phyloP scores from a whole-genome alignment of 306 rosid genomes.

The Medicago arabica region DNA sequence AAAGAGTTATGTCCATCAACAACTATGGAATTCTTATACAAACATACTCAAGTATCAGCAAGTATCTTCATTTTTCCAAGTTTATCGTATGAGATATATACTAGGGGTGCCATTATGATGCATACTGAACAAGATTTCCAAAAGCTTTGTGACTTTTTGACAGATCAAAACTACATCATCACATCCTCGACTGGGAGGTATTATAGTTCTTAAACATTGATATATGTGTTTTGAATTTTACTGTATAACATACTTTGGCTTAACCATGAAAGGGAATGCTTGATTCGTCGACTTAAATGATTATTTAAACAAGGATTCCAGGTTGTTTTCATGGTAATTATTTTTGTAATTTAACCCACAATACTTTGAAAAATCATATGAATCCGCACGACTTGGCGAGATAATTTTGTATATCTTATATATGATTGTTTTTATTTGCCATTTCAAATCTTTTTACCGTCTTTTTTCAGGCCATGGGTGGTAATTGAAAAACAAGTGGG shows the following conservation, averaged over 20 bases:
- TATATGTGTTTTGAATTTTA: neutral
- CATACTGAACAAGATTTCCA: conserved; percentile 49
- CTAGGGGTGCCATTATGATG: conserved; percentile 58
- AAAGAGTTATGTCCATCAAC: conserved; percentile 51
- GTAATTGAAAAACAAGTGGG: conserved; percentile 51
- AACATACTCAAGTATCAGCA: conserved; percentile 51
- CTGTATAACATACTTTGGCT: neutral
- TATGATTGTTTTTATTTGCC: conserved; percentile 13
- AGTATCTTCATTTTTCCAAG: conserved; percentile 60
- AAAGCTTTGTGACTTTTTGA: conserved; percentile 57
- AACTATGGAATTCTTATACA: conserved; percentile 56
- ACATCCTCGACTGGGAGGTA: neutral
- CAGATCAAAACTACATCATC: conserved; percentile 58
- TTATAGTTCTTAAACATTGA: conserved; percentile 41
- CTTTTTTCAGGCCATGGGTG: conserved; percentile 82
- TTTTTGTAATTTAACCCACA: conserved; percentile 16
- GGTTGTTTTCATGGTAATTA: neutral
- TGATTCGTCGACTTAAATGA: neutral
- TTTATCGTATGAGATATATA: conserved; percentile 47
- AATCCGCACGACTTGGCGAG: neutral
- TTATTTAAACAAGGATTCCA: conserved; percentile 14
- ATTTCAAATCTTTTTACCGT: conserved; percentile 3
- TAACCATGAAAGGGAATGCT: neutral
- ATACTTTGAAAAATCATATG: neutral
- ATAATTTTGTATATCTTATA: conserved; percentile 2